Evolutionary conservation across 176 grass and related monocot species (phyloP).

Genomic region (Oryza brachyantha): DNA sequence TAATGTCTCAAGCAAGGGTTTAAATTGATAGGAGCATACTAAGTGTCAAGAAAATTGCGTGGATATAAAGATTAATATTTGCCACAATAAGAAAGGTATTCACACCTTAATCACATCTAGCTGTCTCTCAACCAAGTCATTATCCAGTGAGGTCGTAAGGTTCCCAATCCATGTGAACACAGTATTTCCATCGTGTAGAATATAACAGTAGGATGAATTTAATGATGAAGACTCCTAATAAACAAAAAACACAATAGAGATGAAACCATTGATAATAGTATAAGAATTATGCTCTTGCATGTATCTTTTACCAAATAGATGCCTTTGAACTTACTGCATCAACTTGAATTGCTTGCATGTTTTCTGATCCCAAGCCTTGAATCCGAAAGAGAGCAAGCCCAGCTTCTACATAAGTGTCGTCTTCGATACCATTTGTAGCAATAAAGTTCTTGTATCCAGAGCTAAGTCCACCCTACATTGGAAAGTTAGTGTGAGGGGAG

Average conservation of each 20-base stretch:
- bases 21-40: not conserved
- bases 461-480: constrained; percentile 76
- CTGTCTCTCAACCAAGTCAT: constrained; percentile 88
- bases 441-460: constrained; percentile 84
- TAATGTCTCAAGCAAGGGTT: not conserved
- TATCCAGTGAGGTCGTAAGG: constrained; percentile 61
- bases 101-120: constrained; percentile 94
- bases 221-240: constrained; percentile 74
- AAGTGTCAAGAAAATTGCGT: not conserved
- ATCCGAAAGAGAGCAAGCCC: constrained; percentile 79
- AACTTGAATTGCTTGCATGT: constrained; percentile 98
- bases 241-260: constrained; percentile 31
- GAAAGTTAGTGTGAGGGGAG: constrained; percentile 20
- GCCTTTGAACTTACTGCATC: constrained; percentile 57
- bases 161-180: constrained; percentile 90
- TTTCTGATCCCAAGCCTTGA: constrained; percentile 87
- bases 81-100: constrained; percentile 8
- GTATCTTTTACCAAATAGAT: constrained; percentile 13
- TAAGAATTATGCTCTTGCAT: not conserved
- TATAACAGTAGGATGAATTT: constrained; percentile 93
- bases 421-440: constrained; percentile 48
- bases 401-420: constrained; percentile 80
- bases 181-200: constrained; percentile 73
- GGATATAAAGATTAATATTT: constrained; percentile 17
- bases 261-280: constrained; percentile 25